Evolutionary conservation across 1,139 yeast genomes (phyloP), one percentile per base, ranked within the genome.

Genomic region (Zygosaccharomyces sapae): DNA sequence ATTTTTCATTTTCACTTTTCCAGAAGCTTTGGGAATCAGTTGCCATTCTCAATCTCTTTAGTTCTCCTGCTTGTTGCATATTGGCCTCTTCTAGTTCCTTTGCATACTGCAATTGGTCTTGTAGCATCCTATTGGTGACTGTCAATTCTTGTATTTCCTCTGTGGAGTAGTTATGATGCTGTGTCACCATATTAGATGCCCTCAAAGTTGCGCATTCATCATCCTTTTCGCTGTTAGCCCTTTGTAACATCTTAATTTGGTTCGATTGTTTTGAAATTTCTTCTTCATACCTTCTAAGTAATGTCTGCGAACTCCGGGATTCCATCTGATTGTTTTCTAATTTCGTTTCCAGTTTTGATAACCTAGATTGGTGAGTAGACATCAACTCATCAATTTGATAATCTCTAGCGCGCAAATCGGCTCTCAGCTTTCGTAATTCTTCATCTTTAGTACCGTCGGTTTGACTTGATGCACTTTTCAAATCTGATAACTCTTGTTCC

Each of bases 21-120:
- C 84, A 68, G 5, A 81, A 74, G 48, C 76, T 78, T 18, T 74
- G 73, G 10, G 76, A 68, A 47, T 68, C 70, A 43, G 72, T 70
- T 35, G 74, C 65, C 12, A 75, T 67, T 13, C 72, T 68, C 16
- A 74, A 59, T 20, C 67, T 68, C 43, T 72, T 70, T 22, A 75
- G 57, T 40, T 73, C 77, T 44, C 75, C 75, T 7, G 76, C 69
- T 49, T 77, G 77, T 42, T 73, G 72, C 19, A 74, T 65, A 39
- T 76, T 65, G 46, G 77, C 75, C 5, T 75, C 70, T 49, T 83
- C 85, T 36, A 83, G 63, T 42, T 79, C 76, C 43, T 75, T 72
- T 34, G 83, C 74, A 55, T 82, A 79, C 38, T 75, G 71, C 46
- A 80, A 70, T 49, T 85, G 78, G 47, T 72, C 82, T 30, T 77